Percentiles rank a stretch among this genome's conserved stretches.
phyloP scores from a whole-genome alignment of 768 basidiomycete species.

The Pholiota microspora region DNA sequence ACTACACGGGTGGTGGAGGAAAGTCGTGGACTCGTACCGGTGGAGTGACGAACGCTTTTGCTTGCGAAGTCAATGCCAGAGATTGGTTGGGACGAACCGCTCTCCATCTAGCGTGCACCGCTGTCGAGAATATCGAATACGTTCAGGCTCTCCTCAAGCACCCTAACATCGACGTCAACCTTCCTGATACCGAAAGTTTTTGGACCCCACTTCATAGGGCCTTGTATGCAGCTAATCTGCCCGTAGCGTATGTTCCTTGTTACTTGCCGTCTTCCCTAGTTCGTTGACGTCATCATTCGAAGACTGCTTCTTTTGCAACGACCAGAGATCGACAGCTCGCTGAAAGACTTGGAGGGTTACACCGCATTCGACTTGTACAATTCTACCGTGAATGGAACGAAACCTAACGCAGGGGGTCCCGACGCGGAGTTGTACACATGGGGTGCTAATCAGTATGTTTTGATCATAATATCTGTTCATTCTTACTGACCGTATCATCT shows the following conservation, averaged over 20 bases:
- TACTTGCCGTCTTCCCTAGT: not conserved
- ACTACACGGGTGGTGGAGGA: constrained; percentile 40
- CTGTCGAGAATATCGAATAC: constrained; percentile 72
- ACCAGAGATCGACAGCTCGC: constrained; percentile 62
- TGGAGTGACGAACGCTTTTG: constrained; percentile 28
- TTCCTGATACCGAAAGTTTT: constrained; percentile 77
- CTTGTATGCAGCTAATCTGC: constrained; percentile 75
- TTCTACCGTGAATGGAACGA: constrained; percentile 76
- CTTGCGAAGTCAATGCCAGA: constrained; percentile 63
- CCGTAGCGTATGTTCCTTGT: constrained; percentile 53
- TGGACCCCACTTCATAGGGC: constrained; percentile 93
- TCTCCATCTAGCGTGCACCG: constrained; percentile 77
- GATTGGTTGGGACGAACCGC: constrained; percentile 76
- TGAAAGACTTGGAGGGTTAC: constrained; percentile 87
- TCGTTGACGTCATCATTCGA: constrained; percentile 20
- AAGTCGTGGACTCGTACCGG: constrained; percentile 57
- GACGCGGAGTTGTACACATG: constrained; percentile 77
- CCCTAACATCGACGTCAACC: constrained; percentile 75
- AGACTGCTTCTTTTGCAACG: constrained; percentile 77
- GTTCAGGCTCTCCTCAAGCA: constrained; percentile 74
- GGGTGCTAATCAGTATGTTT: constrained; percentile 72
- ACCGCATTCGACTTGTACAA: constrained; percentile 94
- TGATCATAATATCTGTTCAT: not conserved
- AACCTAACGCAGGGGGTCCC: constrained; percentile 39
- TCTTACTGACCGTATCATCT: not conserved